A percentile compares a stretch with the other conserved stretches of the same genome.
These are phyloP conservation scores for Erythrobasidium yunnanense DNA, from an alignment of 768 basidiomycete species.

Conservation along the genomic window DNA sequence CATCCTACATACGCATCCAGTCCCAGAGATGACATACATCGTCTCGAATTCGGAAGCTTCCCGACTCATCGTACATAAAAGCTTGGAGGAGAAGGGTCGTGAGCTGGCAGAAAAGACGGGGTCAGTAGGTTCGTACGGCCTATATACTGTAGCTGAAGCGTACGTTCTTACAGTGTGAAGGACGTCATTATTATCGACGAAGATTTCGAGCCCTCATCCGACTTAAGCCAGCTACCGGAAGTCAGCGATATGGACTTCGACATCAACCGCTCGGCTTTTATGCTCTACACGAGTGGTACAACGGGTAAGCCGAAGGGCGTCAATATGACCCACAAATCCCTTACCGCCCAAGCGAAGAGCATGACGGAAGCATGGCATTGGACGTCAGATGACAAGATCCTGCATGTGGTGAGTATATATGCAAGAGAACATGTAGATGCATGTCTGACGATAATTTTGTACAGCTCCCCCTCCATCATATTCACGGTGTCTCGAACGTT, in stretches of 20 bases:
- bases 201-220: constrained; percentile 7
- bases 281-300: constrained; percentile 38
- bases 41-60: constrained; percentile 33
- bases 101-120: constrained; percentile 26
- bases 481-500: constrained; percentile 40
- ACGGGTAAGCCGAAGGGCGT: constrained; percentile 25
- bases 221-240: constrained; percentile 1
- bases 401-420: constrained; percentile 12
- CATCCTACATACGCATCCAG: constrained; percentile 36
- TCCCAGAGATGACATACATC: constrained; percentile 38
- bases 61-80: constrained; percentile 35
- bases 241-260: constrained; percentile 26
- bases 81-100: constrained; percentile 29
- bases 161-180: neutral
- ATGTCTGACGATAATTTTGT: constrained; percentile 28
- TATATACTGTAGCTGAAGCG: neutral
- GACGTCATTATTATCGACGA: constrained; percentile 20
- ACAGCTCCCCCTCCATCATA: constrained; percentile 38
- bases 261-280: constrained; percentile 34
- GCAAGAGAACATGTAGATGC: neutral
- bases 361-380: constrained; percentile 25
- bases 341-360: constrained; percentile 25
- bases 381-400: constrained; percentile 19
- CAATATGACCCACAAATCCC: constrained; percentile 20
- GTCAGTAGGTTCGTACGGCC: constrained; percentile 13